phyloP scores from a whole-genome alignment of 345 rosid genomes.

The Camelina hispida region DNA sequence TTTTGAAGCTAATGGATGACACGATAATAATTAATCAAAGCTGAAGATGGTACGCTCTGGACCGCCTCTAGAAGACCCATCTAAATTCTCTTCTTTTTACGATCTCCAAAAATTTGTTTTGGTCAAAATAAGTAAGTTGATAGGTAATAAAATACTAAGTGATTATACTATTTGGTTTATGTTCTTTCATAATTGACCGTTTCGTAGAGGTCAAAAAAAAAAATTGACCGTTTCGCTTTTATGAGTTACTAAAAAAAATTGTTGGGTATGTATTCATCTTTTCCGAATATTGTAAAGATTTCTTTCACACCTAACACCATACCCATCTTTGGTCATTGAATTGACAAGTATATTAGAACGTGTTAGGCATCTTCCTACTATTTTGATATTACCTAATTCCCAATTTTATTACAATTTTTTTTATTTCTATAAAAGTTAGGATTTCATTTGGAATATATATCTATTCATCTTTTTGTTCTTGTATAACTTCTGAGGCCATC shows the following conservation, averaged over 20 bases:
- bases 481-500: neutral
- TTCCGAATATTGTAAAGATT: conserved; percentile 30
- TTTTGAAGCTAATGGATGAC: conserved; percentile 18
- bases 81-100: neutral
- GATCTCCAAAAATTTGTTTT: neutral
- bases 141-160: neutral
- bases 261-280: conserved; percentile 22
- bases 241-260: conserved; percentile 17
- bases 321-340: conserved; percentile 26
- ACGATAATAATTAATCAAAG: conserved; percentile 2
- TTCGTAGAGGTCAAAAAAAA: too few relatives aligned
- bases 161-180: conserved; percentile 10
- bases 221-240: conserved; percentile 19
- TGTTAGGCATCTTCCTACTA: conserved; percentile 38
- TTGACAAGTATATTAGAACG: conserved; percentile 24
- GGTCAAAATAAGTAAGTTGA: conserved; percentile 4
- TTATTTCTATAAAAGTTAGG: conserved; percentile 5
- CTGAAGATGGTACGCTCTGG: conserved; percentile 12
- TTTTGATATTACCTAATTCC: neutral
- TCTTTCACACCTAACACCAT: conserved; percentile 38
- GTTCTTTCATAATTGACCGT: conserved; percentile 17
- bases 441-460: conserved; percentile 10
- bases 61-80: conserved; percentile 7
- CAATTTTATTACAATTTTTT: neutral
- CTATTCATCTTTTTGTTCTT: conserved; percentile 29